A percentile compares a stretch with the other conserved stretches of the same genome.
These are phyloP conservation scores for Conringia planisiliqua DNA, from an alignment of 345 rosid genomes.

Conservation along the genomic window DNA sequence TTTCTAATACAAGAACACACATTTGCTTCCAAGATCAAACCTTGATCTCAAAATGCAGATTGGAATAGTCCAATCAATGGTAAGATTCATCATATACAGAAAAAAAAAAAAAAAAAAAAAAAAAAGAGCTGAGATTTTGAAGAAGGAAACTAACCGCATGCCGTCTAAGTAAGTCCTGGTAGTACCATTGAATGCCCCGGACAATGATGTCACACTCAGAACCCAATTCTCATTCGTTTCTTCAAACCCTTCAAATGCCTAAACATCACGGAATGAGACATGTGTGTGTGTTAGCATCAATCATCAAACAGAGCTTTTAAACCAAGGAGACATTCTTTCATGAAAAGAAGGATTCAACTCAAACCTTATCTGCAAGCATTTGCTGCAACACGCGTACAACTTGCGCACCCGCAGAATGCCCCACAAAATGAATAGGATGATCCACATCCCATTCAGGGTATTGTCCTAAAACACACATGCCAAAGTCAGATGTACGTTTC, in stretches of 20 bases:
- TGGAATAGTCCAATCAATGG: neutral
- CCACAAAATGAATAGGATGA: slow-evolving; percentile 95
- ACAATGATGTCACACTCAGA: slow-evolving; percentile 83
- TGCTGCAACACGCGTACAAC: slow-evolving; percentile 97
- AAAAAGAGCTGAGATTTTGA: neutral
- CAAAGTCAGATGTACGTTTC: slow-evolving; percentile 4
- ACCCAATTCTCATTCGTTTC: slow-evolving; percentile 87
- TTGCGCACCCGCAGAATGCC: slow-evolving; percentile 98
- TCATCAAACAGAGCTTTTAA: neutral
- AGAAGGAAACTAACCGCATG: slow-evolving; percentile 66
- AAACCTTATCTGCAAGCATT: slow-evolving; percentile 95
- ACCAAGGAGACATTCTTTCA: neutral
- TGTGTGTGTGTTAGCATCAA: neutral
- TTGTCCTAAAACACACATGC: slow-evolving; percentile 52
- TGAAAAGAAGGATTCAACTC: neutral
- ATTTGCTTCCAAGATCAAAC: neutral
- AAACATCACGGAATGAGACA: slow-evolving; percentile 9
- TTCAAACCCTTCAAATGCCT: slow-evolving; percentile 83
- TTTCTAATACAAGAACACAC: neutral
- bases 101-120: neutral
- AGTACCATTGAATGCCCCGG: slow-evolving; percentile 96
- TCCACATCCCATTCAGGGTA: slow-evolving; percentile 94
- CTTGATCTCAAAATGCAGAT: neutral
- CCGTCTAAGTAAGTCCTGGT: slow-evolving; percentile 95
- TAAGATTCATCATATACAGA: neutral